Evolutionary conservation across 176 grass and related monocot genomes (phyloP).

Genomic region (Musa schizocarpa): DNA sequence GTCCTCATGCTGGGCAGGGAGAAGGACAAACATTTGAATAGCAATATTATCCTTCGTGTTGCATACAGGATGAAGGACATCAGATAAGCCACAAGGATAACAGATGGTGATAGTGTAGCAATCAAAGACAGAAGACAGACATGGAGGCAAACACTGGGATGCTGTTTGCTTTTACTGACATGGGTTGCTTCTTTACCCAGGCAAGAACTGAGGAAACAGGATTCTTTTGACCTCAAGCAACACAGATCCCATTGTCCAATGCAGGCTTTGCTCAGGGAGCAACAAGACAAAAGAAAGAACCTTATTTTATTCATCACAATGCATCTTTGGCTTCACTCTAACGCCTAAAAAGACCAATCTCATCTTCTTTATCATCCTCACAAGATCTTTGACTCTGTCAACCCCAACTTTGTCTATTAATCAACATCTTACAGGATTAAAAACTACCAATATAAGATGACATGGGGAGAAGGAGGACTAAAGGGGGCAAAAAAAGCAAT

Average conservation of each 20-base stretch:
- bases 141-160: slow-evolving; percentile 2
- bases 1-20: too few relatives aligned
- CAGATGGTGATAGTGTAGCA: background rate
- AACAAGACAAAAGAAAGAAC: slow-evolving; percentile 22
- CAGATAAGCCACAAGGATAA: background rate
- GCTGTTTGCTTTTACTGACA: slow-evolving; percentile 10
- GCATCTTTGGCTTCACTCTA: background rate
- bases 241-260: slow-evolving; percentile 23
- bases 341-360: background rate
- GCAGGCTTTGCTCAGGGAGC: slow-evolving; percentile 29
- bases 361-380: background rate
- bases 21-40: background rate
- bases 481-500: background rate
- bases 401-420: background rate
- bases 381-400: background rate
- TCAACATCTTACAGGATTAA: too few relatives aligned
- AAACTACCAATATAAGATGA: too few relatives aligned
- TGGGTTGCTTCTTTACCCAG: slow-evolving; percentile 10
- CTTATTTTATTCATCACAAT: background rate
- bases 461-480: background rate
- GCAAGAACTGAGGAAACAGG: slow-evolving; percentile 42
- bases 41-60: background rate
- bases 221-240: slow-evolving; percentile 53
- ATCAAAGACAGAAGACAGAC: background rate
- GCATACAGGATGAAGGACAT: background rate